Evolutionary conservation across 2,329 filamentous ascomycete genomes (phyloP).

Genomic region (Rhytidhysteron rufulum): DNA sequence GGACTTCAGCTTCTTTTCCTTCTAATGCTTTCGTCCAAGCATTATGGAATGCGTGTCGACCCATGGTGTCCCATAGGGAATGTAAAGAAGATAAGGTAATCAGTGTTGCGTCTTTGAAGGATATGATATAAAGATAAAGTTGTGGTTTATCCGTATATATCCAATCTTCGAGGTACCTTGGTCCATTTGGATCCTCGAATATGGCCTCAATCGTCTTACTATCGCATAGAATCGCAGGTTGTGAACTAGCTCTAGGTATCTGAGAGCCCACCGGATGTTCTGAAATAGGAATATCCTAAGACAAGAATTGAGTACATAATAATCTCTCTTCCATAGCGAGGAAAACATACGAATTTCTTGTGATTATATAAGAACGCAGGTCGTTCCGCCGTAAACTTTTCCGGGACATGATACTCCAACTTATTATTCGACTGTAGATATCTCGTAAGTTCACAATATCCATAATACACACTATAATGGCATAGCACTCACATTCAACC

Average conservation of each 20-base stretch:
- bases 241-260: slow-evolving; percentile 23
- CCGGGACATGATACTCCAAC: slow-evolving; percentile 38
- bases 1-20: slow-evolving; percentile 41
- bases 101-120: slow-evolving; percentile 50
- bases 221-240: background rate
- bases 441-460: slow-evolving; percentile 16
- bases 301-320: too few relatives aligned
- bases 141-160: slow-evolving; percentile 42
- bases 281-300: slow-evolving; percentile 28
- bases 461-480: too few relatives aligned
- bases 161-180: slow-evolving; percentile 38
- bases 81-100: slow-evolving; percentile 48
- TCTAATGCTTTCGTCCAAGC: slow-evolving; percentile 47
- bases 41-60: slow-evolving; percentile 39
- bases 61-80: slow-evolving; percentile 47
- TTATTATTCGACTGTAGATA: slow-evolving; percentile 9
- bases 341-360: slow-evolving; percentile 22
- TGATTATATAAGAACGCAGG: slow-evolving; percentile 41
- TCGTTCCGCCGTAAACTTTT: slow-evolving; percentile 24
- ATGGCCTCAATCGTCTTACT: background rate
- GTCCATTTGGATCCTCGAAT: slow-evolving; percentile 3
- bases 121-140: slow-evolving; percentile 46
- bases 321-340: too few relatives aligned
- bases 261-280: slow-evolving; percentile 38
- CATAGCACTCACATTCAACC: slow-evolving; percentile 38